Conservation (phyloP, 2,329 filamentous ascomycete species). For the Paracoccidioides lutzii region DNA sequence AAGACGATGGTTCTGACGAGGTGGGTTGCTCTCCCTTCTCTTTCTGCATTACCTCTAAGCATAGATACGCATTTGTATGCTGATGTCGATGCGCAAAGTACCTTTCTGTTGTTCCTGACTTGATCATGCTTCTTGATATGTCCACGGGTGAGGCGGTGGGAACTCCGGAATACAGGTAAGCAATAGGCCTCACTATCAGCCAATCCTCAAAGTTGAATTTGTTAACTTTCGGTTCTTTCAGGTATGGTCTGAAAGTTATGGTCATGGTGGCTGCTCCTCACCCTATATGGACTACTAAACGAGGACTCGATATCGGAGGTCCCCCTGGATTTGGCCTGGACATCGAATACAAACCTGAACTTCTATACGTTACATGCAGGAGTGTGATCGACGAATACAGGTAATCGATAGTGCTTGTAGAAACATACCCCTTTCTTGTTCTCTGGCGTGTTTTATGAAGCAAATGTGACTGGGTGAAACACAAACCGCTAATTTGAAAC, state of each 20-base stretch:
- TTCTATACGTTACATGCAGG: constrained; percentile 13
- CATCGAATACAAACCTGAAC: constrained; percentile 14
- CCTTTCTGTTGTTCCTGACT: constrained; percentile 20
- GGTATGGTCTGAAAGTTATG: constrained; percentile 39
- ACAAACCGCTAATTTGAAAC: too few relatives aligned
- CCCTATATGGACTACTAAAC: constrained; percentile 35
- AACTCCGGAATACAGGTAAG: constrained; percentile 28
- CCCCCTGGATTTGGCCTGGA: constrained; percentile 27
- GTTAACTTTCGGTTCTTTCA: constrained; percentile 14
- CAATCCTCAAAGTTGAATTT: too few relatives aligned
- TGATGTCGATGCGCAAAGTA: not conserved
- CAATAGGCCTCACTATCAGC: too few relatives aligned
- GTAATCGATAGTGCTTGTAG: not conserved
- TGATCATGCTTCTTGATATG: constrained; percentile 21
- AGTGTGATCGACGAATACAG: constrained; percentile 20
- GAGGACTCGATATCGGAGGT: constrained; percentile 30
- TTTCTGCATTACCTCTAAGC: not conserved
- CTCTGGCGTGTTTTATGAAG: too few relatives aligned
- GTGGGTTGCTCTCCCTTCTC: not conserved
- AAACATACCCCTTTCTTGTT: too few relatives aligned
- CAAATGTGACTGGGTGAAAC: too few relatives aligned
- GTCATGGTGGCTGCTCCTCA: constrained; percentile 40
- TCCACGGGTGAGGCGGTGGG: constrained; percentile 37
- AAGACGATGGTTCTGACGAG: constrained; percentile 4
- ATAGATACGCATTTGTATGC: not conserved